Conservation (phyloP, 257 asterid species). For the Ilex aquifolium region DNA sequence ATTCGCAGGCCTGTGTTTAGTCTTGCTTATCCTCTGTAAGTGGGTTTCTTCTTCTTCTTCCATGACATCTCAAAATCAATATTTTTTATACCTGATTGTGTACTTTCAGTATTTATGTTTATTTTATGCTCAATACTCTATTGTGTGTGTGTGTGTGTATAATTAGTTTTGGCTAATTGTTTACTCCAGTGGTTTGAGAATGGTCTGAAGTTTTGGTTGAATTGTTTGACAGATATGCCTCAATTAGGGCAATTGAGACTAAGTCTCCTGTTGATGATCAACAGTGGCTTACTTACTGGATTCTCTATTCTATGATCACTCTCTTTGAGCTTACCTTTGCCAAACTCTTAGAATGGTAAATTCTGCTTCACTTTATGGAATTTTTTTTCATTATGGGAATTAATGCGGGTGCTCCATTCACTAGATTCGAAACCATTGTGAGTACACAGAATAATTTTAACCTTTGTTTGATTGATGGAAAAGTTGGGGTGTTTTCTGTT, state of each 20-base stretch:
- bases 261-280: conserved; percentile 89
- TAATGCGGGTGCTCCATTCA: too few species aligned
- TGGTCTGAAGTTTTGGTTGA: neutral
- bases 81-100: too few species aligned
- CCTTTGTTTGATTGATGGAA: too few species aligned
- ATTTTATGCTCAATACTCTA: too few species aligned
- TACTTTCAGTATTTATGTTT: too few species aligned
- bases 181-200: neutral
- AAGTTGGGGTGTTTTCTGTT: too few species aligned
- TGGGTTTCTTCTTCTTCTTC: conserved; percentile 6
- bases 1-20: conserved; percentile 29
- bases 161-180: conserved; percentile 1
- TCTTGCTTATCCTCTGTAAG: conserved; percentile 93
- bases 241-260: conserved; percentile 89
- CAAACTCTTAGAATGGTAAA: conserved; percentile 80
- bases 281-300: conserved; percentile 99
- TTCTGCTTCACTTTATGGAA: neutral
- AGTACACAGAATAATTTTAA: too few species aligned
- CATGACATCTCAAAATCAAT: neutral
- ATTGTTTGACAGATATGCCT: conserved; percentile 68
- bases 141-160: neutral
- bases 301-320: conserved; percentile 94
- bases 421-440: too few species aligned
- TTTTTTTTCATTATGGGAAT: too few species aligned
- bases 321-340: conserved; percentile 93